Evolutionary conservation across 352 stramenopile species (phyloP).

Genomic region (Aphanomyces cochlioides): DNA sequence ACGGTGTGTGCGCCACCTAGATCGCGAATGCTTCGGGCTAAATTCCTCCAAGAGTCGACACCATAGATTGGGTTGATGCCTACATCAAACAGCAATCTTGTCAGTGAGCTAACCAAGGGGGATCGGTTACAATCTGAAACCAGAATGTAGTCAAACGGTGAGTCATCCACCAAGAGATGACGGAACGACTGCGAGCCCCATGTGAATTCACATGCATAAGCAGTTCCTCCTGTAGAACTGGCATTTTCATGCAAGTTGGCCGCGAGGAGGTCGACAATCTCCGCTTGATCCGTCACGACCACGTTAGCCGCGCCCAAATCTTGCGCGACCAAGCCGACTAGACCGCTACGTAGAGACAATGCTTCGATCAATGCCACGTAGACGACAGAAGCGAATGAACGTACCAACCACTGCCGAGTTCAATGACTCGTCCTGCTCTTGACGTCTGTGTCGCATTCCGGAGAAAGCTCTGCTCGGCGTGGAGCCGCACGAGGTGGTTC

Average conservation of each 20-base stretch:
- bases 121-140: conserved; percentile 67
- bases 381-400: neutral
- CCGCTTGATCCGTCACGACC: conserved; percentile 64
- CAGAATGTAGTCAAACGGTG: conserved; percentile 58
- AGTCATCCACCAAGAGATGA: conserved; percentile 31
- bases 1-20: conserved; percentile 49
- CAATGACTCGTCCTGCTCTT: conserved; percentile 42
- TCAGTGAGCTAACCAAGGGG: neutral
- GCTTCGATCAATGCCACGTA: neutral
- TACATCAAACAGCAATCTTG: conserved; percentile 21
- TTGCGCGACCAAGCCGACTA: conserved; percentile 61
- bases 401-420: conserved; percentile 69
- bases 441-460: conserved; percentile 30
- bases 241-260: conserved; percentile 59
- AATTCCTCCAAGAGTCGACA: conserved; percentile 67
- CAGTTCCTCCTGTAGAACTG: conserved; percentile 43
- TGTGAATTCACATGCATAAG: conserved; percentile 49
- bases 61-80: conserved; percentile 85
- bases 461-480: conserved; percentile 30
- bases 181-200: conserved; percentile 47
- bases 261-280: conserved; percentile 61
- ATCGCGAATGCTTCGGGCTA: conserved; percentile 59
- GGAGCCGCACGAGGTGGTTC: conserved; percentile 49
- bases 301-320: conserved; percentile 55
- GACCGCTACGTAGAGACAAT: conserved; percentile 35